Base-by-base conservation (phyloP, 495 filamentous ascomycete species). In the Apodospora peruviana region DNA sequence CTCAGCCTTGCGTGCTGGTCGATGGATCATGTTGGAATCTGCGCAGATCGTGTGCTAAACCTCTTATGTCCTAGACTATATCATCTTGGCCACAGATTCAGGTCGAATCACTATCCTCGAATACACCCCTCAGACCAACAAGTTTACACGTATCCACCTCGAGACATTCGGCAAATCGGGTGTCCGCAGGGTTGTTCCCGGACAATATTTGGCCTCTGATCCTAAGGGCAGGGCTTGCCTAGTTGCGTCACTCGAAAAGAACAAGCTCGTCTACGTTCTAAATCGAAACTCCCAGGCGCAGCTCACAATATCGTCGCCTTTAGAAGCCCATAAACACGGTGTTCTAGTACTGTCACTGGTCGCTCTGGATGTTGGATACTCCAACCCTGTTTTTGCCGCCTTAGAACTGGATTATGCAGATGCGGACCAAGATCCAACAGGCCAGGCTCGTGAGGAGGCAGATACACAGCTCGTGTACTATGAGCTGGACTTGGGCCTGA, bases 91-190 rank as follows among this genome's bases (percentile, higher is more conserved):
- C 20, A 91, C 90, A 20, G 94, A 99, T 67, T 96, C 91, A 24
- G 94, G 94, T 54, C 87, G 91, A 16, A 93, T 97, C 56, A 84
- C 89, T 19, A 88, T 96, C 63, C 76, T 96, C 64, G 91, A 99
- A 67, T 99, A 95, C 65, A 75, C 90, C 17, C 86, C 87, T 11
- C 80, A 86, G 8, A 82, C 89, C 64, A 95, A 96, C 64, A 80
- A 82, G 46, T 96, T 97, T 67, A 86, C 84, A 57, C 81, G 88
- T 16, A 80, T 97, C 50, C 91, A 96, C 60, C 78, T 94, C 27
- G 94, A 99, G 70, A 99, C 94, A 2, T 99, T 95, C 61, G 94
- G 94, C 42, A 97, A 97, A 66, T 96, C 91, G 11, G 94, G 93
- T n/a, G 80, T 96, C 18, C 84, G 94, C 27, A 81, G 94, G 45